Conservation (phyloP, 352 stramenopile species). For the Thraustochytrium sp. region DNA sequence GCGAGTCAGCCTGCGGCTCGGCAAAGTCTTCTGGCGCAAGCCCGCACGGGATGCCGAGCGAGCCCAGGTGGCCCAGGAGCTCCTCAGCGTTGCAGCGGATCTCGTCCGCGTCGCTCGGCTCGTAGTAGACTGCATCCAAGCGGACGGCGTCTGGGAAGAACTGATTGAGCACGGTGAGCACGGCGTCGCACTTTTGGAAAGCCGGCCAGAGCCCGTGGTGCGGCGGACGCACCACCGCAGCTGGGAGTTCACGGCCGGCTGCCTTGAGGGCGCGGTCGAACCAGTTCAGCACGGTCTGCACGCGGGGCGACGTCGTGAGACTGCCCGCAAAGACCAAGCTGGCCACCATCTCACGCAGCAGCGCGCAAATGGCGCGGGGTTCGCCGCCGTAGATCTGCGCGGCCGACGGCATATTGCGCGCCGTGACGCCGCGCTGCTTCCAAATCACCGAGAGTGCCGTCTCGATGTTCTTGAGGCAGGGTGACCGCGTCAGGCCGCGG, state of each 20-base stretch:
- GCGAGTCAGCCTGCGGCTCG: not conserved
- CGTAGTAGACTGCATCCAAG: not conserved
- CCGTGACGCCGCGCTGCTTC: slow-evolving; percentile 32
- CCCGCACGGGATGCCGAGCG: not conserved
- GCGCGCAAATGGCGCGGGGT: not conserved
- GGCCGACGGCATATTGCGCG: slow-evolving; percentile 26
- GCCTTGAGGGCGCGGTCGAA: not conserved
- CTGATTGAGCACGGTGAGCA: not conserved
- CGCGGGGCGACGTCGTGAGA: not conserved
- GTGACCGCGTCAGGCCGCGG: not conserved
- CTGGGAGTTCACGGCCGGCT: not conserved
- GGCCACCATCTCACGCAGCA: not conserved
- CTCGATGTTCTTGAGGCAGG: slow-evolving; percentile 38
- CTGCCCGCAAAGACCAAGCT: slow-evolving; percentile 16
- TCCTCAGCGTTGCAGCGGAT: slow-evolving; percentile 22
- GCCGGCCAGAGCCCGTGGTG: slow-evolving; percentile 18
- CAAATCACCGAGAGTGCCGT: not conserved
- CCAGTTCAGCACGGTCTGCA: slow-evolving; percentile 28
- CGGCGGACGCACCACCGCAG: not conserved
- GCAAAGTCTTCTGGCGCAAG: not conserved
- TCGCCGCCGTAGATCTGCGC: slow-evolving; percentile 3
- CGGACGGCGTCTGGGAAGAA: not conserved
- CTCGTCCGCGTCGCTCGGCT: not conserved
- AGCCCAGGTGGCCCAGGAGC: not conserved
- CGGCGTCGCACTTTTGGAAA: slow-evolving; percentile 20